Conservation (phyloP, 1,139 yeast genomes). For the Yamadazyma epiphylla region DNA sequence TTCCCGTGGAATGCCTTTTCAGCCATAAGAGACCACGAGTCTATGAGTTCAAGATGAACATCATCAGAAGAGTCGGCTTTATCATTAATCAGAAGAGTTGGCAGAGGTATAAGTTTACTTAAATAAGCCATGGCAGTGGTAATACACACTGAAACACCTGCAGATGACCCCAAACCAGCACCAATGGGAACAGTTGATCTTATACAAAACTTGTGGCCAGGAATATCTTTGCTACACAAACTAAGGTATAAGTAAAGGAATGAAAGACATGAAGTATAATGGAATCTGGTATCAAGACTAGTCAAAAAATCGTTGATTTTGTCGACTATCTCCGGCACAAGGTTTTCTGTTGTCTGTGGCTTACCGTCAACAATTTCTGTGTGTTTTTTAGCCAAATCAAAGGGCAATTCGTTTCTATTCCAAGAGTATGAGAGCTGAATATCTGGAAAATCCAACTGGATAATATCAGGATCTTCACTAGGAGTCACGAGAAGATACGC, state of each 20-base stretch:
- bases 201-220: slow-evolving; percentile 59
- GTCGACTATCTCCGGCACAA: slow-evolving; percentile 58
- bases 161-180: slow-evolving; percentile 96
- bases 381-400: slow-evolving; percentile 36
- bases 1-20: slow-evolving; percentile 96
- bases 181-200: slow-evolving; percentile 91
- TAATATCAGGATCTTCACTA: slow-evolving; percentile 28
- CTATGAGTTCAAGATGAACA: slow-evolving; percentile 58
- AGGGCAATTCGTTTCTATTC: slow-evolving; percentile 59
- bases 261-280: slow-evolving; percentile 79
- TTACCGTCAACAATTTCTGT: slow-evolving; percentile 16
- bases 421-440: slow-evolving; percentile 63
- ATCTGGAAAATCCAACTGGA: slow-evolving; percentile 80
- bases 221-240: slow-evolving; percentile 45
- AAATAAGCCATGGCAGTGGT: slow-evolving; percentile 69
- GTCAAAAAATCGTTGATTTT: slow-evolving; percentile 42
- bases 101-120: slow-evolving; percentile 49
- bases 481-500: slow-evolving; percentile 69
- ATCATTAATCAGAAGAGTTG: slow-evolving; percentile 23
- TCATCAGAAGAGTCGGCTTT: slow-evolving; percentile 32
- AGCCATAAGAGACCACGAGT: slow-evolving; percentile 87
- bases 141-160: slow-evolving; percentile 82
- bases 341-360: slow-evolving; percentile 49
- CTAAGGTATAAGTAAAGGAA: slow-evolving; percentile 73
- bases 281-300: slow-evolving; percentile 51